Evolutionary conservation across 176 grass and related monocot species (phyloP), one percentile per base, ranked within the genome.

Genomic region (Musa beccarii): DNA sequence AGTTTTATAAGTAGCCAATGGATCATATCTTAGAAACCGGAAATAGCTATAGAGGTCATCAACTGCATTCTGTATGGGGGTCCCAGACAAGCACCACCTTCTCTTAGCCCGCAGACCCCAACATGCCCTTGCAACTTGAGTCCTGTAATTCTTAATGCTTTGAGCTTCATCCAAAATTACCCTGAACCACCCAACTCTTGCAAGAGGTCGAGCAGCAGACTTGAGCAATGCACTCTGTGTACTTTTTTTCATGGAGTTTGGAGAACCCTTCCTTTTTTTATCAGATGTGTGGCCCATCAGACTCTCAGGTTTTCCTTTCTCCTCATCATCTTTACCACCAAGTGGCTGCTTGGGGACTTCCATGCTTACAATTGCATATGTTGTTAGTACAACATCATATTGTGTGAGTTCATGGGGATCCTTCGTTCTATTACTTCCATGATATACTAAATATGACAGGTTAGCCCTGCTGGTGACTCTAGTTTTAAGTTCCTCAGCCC

Each of bases 41-140:
- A 99, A 99, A 80, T 99, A 99, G 79, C 96, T 99, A 68, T 86
- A 99, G 24, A 99, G 86, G 81, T 99, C 96, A 54, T 99, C 96
- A 62, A 99, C 89, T 53, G 96, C 86, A 83, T 99, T 99, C 79
- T 99, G 96, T 85, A 99, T 99, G 54, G 96, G 96, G 12, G 95
- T 99, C 43, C 96, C 96, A 66, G 96, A 99, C 76, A 99, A 99
- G 78, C 96, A 99, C 96, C 96, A 99, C 78, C 96, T 99, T 85
- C 96, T 88, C 87, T 99, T 99, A 34, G 96, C 96, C 73, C 91
- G 82, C 79, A 99, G 71, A 85, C 89, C 88, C 91, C 96, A 99
- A 75, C 96, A 99, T 73, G 96, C 89, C 62, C 96, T 91, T 43
- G 96, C 91, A 80, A 99, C 96, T 54, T 92, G 86, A 67, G 96